A percentile compares a stretch with the other conserved stretches of the same genome.
Conservation (phyloP, 2,329 filamentous ascomycete species). For the Cercospora zeina region DNA sequence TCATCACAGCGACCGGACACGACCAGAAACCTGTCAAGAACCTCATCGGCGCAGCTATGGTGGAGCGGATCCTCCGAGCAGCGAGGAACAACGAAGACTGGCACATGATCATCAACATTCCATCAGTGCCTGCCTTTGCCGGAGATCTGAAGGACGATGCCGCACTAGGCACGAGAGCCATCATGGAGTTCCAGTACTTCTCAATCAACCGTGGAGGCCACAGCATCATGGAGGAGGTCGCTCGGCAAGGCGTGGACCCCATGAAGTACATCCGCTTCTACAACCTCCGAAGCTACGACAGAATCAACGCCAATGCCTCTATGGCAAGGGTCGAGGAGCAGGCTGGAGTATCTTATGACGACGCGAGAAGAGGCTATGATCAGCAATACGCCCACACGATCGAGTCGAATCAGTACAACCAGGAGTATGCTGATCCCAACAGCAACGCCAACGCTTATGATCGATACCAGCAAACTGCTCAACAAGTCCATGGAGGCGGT, state of each 20-base stretch:
- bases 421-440: slow-evolving; percentile 35
- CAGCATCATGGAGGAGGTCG: slow-evolving; percentile 73
- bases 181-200: slow-evolving; percentile 86
- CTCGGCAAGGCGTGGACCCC: slow-evolving; percentile 66
- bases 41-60: slow-evolving; percentile 75
- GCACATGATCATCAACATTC: slow-evolving; percentile 75
- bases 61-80: slow-evolving; percentile 73
- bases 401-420: slow-evolving; percentile 38
- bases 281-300: slow-evolving; percentile 80
- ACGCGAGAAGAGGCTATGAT: slow-evolving; percentile 61
- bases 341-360: slow-evolving; percentile 67
- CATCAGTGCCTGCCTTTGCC: slow-evolving; percentile 77
- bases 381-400: slow-evolving; percentile 38
- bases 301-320: slow-evolving; percentile 68
- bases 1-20: slow-evolving; percentile 76
- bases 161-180: slow-evolving; percentile 74
- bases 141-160: slow-evolving; percentile 73
- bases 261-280: slow-evolving; percentile 77
- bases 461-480: slow-evolving; percentile 70
- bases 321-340: slow-evolving; percentile 62
- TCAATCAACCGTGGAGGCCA: slow-evolving; percentile 75
- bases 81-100: slow-evolving; percentile 65
- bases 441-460: slow-evolving; percentile 51
- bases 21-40: slow-evolving; percentile 73
- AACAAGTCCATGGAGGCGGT: slow-evolving; percentile 51